Conservation (phyloP, 2,329 filamentous ascomycete genomes). For the Pseudocercospora eumusae region DNA sequence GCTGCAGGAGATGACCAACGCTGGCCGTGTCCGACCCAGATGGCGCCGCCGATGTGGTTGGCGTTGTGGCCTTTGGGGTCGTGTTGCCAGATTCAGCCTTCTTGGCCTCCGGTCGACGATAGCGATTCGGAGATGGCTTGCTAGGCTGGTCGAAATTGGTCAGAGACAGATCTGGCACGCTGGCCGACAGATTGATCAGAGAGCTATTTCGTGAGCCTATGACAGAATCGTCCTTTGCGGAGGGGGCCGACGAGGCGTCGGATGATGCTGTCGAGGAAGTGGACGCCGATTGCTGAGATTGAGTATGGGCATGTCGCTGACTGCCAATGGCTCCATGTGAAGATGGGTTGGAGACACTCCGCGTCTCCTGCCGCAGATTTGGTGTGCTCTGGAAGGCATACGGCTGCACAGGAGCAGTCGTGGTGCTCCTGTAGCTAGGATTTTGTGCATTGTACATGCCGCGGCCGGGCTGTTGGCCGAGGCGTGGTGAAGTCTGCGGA, state of each 20-base stretch:
- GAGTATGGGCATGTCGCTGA: constrained; percentile 43
- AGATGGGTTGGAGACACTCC: constrained; percentile 55
- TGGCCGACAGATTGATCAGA: constrained; percentile 53
- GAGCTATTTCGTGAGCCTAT: constrained; percentile 38
- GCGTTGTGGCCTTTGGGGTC: constrained; percentile 34
- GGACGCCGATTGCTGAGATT: constrained; percentile 39
- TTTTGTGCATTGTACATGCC: constrained; percentile 48
- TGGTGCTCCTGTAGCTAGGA: constrained; percentile 46
- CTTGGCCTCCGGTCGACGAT: constrained; percentile 66
- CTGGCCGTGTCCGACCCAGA: constrained; percentile 58
- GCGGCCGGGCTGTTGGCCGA: constrained; percentile 46
- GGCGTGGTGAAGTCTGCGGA: constrained; percentile 42
- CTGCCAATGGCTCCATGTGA: constrained; percentile 27
- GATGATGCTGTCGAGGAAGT: constrained; percentile 55
- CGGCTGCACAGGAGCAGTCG: constrained; percentile 50
- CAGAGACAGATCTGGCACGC: constrained; percentile 58
- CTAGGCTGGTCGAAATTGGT: constrained; percentile 57
- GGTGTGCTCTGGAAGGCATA: constrained; percentile 56
- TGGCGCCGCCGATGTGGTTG: constrained; percentile 40
- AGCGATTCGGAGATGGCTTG: constrained; percentile 78
- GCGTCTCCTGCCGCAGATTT: constrained; percentile 58
- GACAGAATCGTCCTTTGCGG: constrained; percentile 41
- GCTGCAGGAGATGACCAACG: constrained; percentile 51
- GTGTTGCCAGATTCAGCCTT: constrained; percentile 53
- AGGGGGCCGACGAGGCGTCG: constrained; percentile 41